A percentile compares a stretch with the other conserved stretches of the same genome.
Conservation (phyloP, 208 protist species). For the Strigomonas culicis region DNA sequence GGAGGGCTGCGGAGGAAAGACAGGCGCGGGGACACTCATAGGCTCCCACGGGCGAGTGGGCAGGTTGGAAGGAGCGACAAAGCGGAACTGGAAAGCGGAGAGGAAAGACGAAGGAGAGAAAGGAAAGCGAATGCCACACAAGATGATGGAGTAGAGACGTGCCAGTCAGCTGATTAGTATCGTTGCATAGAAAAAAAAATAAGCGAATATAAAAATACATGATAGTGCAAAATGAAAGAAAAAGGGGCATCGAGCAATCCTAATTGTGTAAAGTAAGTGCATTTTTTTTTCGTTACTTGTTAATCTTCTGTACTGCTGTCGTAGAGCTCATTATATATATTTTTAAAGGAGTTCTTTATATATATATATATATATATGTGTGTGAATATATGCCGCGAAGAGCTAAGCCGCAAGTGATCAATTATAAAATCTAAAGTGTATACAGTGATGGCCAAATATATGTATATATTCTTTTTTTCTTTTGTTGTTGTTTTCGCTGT, state of each 20-base stretch:
- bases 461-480: slow-evolving; percentile 1
- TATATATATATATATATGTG: not conserved
- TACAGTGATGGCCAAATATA: slow-evolving; percentile 8
- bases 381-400: not conserved
- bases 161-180: too few relatives aligned
- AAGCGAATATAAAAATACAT: not conserved
- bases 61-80: not conserved
- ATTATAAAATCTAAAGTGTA: slow-evolving; percentile 1
- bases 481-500: not conserved
- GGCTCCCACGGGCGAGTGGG: not conserved
- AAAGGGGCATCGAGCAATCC: not conserved
- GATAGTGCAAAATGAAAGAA: not conserved
- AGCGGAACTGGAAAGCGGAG: not conserved
- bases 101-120: not conserved
- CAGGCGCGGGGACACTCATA: not conserved
- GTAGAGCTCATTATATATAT: not conserved
- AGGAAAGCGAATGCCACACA: not conserved
- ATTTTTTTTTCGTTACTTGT: too few relatives aligned
- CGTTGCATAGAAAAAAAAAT: not conserved
- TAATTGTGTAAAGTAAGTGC: too few relatives aligned
- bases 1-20: not conserved
- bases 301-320: not conserved
- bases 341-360: not conserved
- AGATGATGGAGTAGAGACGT: too few relatives aligned
- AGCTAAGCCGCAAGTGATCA: slow-evolving; percentile 10